Conservation (phyloP, 2,329 filamentous ascomycete species). For the Thermochaetoides dissita region DNA sequence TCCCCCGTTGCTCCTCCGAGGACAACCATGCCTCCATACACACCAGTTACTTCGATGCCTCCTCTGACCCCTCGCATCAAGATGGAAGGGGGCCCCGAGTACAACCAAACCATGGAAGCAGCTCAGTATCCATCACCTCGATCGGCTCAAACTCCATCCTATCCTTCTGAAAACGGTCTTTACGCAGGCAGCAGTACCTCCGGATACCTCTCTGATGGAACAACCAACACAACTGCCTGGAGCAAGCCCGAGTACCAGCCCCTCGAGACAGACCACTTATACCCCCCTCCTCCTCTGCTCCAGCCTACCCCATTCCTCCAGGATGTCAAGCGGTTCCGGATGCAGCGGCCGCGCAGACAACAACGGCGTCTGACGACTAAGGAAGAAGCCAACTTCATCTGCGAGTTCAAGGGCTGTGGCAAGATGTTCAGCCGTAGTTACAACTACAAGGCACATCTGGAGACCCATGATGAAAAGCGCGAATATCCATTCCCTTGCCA, state of each 20-base stretch:
- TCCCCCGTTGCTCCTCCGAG: slow-evolving; percentile 20
- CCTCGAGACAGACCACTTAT: slow-evolving; percentile 22
- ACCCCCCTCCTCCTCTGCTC: slow-evolving; percentile 14
- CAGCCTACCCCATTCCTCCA: slow-evolving; percentile 15
- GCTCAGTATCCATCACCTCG: slow-evolving; percentile 29
- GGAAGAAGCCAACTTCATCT: slow-evolving; percentile 59
- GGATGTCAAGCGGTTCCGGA: slow-evolving; percentile 17
- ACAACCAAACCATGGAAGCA: slow-evolving; percentile 22
- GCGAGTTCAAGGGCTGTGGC: slow-evolving; percentile 54
- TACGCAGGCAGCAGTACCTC: slow-evolving; percentile 17
- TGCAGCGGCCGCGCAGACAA: slow-evolving; percentile 22
- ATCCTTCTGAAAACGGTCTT: slow-evolving; percentile 15
- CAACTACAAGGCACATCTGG: slow-evolving; percentile 77
- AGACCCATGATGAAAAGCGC: slow-evolving; percentile 64
- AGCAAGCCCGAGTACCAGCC: slow-evolving; percentile 25
- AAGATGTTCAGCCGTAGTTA: slow-evolving; percentile 72
- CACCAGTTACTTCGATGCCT: slow-evolving; percentile 11
- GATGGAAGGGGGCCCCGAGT: slow-evolving; percentile 24
- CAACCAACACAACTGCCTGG: slow-evolving; percentile 23
- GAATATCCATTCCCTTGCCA: slow-evolving; percentile 58
- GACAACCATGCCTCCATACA: slow-evolving; percentile 20
- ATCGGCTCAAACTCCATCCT: slow-evolving; percentile 21
- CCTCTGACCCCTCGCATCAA: slow-evolving; percentile 24
- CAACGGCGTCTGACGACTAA: slow-evolving; percentile 45
- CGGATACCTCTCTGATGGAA: slow-evolving; percentile 24